Conservation (phyloP, 345 rosid genomes). For the Sonneratia caseolaris region DNA sequence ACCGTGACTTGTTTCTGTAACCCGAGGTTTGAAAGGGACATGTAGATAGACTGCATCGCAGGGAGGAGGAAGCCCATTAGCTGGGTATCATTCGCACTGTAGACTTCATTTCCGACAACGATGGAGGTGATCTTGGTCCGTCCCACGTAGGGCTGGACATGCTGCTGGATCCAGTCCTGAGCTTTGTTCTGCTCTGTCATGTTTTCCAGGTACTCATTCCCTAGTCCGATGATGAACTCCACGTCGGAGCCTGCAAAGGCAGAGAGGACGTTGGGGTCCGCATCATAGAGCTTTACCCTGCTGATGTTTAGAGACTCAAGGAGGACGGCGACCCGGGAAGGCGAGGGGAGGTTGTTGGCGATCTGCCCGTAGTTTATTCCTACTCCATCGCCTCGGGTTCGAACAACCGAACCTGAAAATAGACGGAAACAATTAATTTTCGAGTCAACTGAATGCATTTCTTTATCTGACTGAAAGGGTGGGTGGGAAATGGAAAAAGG, state of each 20-base stretch:
- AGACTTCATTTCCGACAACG: constrained; percentile 71
- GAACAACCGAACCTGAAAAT: constrained; percentile 16
- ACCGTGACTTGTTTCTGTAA: constrained; percentile 57
- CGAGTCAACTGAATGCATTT: background rate
- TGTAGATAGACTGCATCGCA: constrained; percentile 55
- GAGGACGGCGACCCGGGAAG: constrained; percentile 39
- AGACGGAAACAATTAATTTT: background rate
- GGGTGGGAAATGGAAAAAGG: background rate
- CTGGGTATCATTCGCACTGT: constrained; percentile 29
- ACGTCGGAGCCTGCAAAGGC: constrained; percentile 62
- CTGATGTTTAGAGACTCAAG: constrained; percentile 54
- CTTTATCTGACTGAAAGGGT: background rate
- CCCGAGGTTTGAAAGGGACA: constrained; percentile 39
- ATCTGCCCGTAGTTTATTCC: constrained; percentile 94
- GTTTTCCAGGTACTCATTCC: constrained; percentile 41
- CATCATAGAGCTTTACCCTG: constrained; percentile 67
- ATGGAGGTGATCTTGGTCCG: constrained; percentile 57
- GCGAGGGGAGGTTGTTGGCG: constrained; percentile 76
- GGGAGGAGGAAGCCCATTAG: constrained; percentile 41
- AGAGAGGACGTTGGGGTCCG: constrained; percentile 60
- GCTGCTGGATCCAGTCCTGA: constrained; percentile 54
- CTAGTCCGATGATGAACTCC: constrained; percentile 65
- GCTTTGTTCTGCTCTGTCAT: constrained; percentile 57
- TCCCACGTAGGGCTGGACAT: constrained; percentile 42
- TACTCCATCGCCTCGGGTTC: constrained; percentile 25